A percentile compares a stretch with the other conserved stretches of the same genome.
Evolutionary conservation across 2,329 filamentous ascomycete species (phyloP).

Genomic region (Triangularia setosa): DNA sequence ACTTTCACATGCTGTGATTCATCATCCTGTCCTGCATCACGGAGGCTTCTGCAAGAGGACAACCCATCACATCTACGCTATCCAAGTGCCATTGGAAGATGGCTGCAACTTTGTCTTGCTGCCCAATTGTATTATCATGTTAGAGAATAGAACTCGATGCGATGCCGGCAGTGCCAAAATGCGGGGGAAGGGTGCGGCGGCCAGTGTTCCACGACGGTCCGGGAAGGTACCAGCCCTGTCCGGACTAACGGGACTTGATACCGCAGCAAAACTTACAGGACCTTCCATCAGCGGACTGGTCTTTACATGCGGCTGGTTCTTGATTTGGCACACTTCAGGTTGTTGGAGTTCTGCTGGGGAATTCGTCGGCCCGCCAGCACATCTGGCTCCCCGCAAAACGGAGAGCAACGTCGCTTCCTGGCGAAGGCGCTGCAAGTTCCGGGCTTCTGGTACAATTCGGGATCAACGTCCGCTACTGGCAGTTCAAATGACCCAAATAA

Average conservation of each 20-base stretch:
- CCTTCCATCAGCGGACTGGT: not conserved
- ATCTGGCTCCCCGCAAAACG: not conserved
- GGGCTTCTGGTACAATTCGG: not conserved
- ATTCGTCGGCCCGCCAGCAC: not conserved
- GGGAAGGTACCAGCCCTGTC: not conserved
- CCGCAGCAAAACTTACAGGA: not conserved
- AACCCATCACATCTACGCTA: not conserved
- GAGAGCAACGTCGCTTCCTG: not conserved
- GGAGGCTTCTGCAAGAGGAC: not conserved
- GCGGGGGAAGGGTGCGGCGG: not conserved
- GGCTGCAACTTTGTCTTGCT: not conserved
- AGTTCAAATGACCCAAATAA: not conserved
- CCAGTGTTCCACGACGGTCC: not conserved
- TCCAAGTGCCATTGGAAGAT: not conserved
- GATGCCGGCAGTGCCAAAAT: not conserved
- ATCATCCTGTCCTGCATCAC: not conserved
- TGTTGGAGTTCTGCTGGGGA: not conserved
- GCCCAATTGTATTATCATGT: not conserved
- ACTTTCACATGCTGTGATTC: not conserved
- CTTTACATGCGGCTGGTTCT: not conserved
- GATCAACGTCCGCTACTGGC: not conserved
- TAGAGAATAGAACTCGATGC: not conserved
- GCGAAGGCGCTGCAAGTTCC: not conserved
- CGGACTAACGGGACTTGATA: not conserved
- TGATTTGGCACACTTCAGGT: not conserved